phyloP scores from a whole-genome alignment of 106 monocot species.

The Vanilla planifolia region DNA sequence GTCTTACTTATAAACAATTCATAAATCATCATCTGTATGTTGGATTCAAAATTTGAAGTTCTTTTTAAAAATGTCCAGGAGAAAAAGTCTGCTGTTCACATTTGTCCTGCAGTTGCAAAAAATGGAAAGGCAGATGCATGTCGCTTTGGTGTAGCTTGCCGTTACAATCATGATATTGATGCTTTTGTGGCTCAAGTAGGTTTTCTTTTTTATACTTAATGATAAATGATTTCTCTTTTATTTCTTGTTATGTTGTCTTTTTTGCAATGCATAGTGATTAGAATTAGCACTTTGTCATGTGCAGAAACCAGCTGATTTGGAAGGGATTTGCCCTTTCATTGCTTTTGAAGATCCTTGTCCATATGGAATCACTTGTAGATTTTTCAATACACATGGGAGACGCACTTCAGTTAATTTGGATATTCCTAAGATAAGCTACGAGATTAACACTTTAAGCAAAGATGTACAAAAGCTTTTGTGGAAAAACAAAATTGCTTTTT shows the following conservation, averaged over 20 bases:
- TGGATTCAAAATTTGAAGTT: neutral
- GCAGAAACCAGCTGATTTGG: conserved; percentile 84
- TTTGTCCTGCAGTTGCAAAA: conserved; percentile 78
- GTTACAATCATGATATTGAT: conserved; percentile 84
- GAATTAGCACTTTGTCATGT: conserved; percentile 8
- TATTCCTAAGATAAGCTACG: conserved; percentile 23
- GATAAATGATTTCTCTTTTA: neutral
- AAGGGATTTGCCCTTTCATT: conserved; percentile 74
- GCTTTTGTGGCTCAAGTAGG: conserved; percentile 64
- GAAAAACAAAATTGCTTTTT: conserved; percentile 81
- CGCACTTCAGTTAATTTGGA: conserved; percentile 7
- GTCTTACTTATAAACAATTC: too few relatives aligned
- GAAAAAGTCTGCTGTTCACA: conserved; percentile 47
- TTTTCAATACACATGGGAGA: conserved; percentile 42
- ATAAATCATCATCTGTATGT: neutral
- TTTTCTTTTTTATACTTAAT: neutral
- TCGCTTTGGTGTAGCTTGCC: conserved; percentile 47
- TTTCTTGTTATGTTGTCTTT: neutral
- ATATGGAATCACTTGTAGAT: conserved; percentile 87
- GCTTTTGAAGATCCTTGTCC: conserved; percentile 44
- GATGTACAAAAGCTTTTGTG: conserved; percentile 85
- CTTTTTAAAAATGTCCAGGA: conserved; percentile 33
- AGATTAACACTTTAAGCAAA: conserved; percentile 69
- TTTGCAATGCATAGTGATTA: neutral
- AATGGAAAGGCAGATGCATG: conserved; percentile 47